Percentiles rank a stretch among this genome's conserved stretches.
Conservation (phyloP, 192 early-diverging fungal species). For the Geosiphon pyriformis region DNA sequence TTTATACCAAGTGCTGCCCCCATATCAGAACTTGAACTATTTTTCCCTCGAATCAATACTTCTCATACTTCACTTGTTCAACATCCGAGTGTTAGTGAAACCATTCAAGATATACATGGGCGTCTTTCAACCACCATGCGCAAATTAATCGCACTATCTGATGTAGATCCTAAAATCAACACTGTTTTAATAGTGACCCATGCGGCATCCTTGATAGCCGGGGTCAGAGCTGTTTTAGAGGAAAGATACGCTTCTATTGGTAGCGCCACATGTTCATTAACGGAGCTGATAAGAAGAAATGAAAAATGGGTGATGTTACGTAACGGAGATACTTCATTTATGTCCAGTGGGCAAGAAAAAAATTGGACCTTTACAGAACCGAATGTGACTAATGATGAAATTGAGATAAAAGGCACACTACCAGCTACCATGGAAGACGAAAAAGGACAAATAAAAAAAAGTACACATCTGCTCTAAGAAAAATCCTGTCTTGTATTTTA, state of each 20-base stretch:
- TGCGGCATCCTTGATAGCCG: conserved; percentile 1
- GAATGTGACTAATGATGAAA: too few species aligned
- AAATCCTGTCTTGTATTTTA: too few species aligned
- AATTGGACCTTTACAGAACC: too few species aligned
- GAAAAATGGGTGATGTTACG: too few species aligned
- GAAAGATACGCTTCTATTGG: background rate
- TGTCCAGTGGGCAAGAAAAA: too few species aligned
- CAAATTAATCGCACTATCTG: background rate
- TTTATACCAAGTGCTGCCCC: too few species aligned
- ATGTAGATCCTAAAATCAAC: background rate
- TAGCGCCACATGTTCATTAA: conserved; percentile 1
- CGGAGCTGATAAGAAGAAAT: background rate
- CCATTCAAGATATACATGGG: background rate
- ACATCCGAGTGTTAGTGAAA: background rate
- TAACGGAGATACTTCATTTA: too few species aligned
- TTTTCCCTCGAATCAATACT: background rate
- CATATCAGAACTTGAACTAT: background rate
- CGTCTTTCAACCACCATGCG: background rate
- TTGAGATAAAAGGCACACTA: too few species aligned
- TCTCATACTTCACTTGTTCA: background rate
- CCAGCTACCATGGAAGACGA: too few species aligned
- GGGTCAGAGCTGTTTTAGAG: conserved; percentile 3
- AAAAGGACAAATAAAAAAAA: too few species aligned
- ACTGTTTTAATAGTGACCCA: background rate
- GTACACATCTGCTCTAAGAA: too few species aligned